phyloP scores from a whole-genome alignment of 345 rosid species.

The Psidium friedrichsthalianum region DNA sequence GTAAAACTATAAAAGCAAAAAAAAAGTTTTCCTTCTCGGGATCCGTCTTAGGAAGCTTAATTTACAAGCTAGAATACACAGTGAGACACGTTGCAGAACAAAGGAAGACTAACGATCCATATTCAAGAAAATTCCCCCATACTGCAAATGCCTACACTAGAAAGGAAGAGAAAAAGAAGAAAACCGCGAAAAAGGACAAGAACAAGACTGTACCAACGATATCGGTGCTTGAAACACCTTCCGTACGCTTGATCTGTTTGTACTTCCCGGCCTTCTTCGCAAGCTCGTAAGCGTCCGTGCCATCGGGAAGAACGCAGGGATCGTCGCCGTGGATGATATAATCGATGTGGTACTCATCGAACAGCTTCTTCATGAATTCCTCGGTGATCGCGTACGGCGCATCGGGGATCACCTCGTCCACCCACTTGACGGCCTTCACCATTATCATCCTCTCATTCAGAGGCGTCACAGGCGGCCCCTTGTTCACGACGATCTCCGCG shows the following conservation, averaged over 20 bases:
- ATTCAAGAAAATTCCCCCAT: neutral
- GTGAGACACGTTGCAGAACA: neutral
- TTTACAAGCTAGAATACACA: neutral
- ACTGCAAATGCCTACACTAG: neutral
- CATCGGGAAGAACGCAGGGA: conserved; percentile 76
- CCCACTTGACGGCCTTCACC: conserved; percentile 76
- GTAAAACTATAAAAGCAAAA: neutral
- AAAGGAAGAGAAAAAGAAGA: neutral
- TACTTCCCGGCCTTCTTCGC: conserved; percentile 75
- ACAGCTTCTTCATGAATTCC: conserved; percentile 62
- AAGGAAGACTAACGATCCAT: neutral
- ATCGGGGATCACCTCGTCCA: conserved; percentile 60
- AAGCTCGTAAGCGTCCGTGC: conserved; percentile 62
- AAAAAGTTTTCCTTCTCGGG: neutral
- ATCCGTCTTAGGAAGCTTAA: neutral
- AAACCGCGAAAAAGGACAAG: neutral
- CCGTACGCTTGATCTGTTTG: conserved; percentile 77
- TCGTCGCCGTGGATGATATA: conserved; percentile 74
- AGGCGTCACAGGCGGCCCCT: conserved; percentile 74
- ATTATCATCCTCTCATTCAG: conserved; percentile 57
- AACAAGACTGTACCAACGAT: conserved; percentile 39
- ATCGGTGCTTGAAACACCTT: conserved; percentile 80
- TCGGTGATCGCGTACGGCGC: conserved; percentile 72
- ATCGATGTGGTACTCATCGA: conserved; percentile 54
- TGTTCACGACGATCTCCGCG: conserved; percentile 55